Evolutionary conservation across 257 asterid genomes (phyloP), one percentile per base, ranked within the genome.

Genomic region (Knoxia roxburghii): DNA sequence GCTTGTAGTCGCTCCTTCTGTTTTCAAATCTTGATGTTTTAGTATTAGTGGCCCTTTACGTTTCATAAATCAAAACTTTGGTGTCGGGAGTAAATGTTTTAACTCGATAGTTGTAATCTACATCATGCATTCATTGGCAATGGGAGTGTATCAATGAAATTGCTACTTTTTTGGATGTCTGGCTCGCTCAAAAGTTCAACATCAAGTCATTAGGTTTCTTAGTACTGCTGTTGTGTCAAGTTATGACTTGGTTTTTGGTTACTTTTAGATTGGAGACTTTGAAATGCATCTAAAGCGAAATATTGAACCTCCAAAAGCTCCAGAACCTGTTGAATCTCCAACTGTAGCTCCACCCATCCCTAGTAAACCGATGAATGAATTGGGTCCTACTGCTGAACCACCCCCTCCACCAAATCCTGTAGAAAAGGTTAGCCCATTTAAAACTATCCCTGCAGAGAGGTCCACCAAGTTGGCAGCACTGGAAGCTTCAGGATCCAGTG

Each of bases 281-380:
- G 88, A 91, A 74, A 73, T 91, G 83, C 85, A 86, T 73, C 64
- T 88, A 81, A 85, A 83, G 80, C 79, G 97, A 65, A 85, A 77
- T 23, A 74, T 85, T 70, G 83, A 79, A 65, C 76, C 81, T 57
- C 80, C 83, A 37, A 29, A 70, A 79, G 73, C 74, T 70, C 84
- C 83, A 58, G 78, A 77, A 48, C 82, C 82, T 68, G 65, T 74
- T 73, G 75, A 73, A 70, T 62, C 85, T 32, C 77, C 86, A 51
- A 64, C 81, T 59, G 53, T 85, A 61, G 74, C 77, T 65, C 81
- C 87, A 72, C 68, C 91, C 37, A 72, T 68, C 70, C 87, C 86
- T 66, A 82, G 89, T 74, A 53, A 74, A 78, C 82, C 84, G 65
- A 70, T 78, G 70, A 79, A 61, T 62, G 80, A 75, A 73, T 77